Conservation (phyloP, 2,329 filamentous ascomycete species). For the Fusarium torreyae region DNA sequence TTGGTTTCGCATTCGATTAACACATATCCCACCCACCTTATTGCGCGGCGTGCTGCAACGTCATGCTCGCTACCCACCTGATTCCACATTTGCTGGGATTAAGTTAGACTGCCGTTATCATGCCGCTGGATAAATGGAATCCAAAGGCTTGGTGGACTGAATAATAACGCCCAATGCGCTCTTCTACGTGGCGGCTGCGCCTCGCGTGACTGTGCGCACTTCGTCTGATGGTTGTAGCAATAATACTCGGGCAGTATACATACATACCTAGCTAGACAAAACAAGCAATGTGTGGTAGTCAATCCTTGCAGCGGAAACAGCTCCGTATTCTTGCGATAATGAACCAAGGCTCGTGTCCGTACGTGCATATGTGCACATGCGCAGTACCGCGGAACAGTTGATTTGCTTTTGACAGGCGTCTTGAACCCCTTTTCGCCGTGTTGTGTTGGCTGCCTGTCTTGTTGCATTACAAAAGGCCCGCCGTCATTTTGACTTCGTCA, state of each 20-base stretch:
- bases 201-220: slow-evolving; percentile 5
- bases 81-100: slow-evolving; percentile 14
- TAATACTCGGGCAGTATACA: slow-evolving; percentile 1
- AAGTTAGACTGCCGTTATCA: slow-evolving; percentile 4
- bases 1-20: slow-evolving; percentile 27
- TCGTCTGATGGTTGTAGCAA: slow-evolving; percentile 4
- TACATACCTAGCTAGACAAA: slow-evolving; percentile 15
- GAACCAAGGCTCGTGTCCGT: no score
- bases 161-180: slow-evolving; percentile 10
- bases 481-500: slow-evolving; percentile 24
- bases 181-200: slow-evolving; percentile 1
- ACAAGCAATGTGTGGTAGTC: slow-evolving; percentile 3
- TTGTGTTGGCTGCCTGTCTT: slow-evolving; percentile 6
- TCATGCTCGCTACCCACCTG: slow-evolving; percentile 25
- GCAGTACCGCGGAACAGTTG: no score
- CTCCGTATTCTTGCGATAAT: slow-evolving; percentile 3
- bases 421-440: background rate
- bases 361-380: no score
- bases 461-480: background rate
- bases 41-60: slow-evolving; percentile 20
- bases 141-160: slow-evolving; percentile 5
- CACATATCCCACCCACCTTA: slow-evolving; percentile 31
- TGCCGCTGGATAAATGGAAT: slow-evolving; percentile 15
- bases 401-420: background rate
- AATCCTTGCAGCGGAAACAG: slow-evolving; percentile 20